Evolutionary conservation across 345 rosid species (phyloP).

Genomic region (Melastoma malabathricum): DNA sequence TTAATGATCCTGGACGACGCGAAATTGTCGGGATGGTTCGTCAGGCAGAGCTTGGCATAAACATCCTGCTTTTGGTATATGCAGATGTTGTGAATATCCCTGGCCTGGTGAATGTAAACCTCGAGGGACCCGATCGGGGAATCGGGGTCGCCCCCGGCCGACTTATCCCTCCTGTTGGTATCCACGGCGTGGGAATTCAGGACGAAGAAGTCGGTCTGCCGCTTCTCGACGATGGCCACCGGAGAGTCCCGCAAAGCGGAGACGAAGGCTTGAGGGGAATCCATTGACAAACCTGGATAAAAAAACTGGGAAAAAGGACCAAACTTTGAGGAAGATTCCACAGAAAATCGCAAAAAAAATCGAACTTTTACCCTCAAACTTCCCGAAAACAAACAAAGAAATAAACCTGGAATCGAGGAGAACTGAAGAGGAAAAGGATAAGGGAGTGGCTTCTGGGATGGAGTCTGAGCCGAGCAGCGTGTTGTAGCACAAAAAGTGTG

Average conservation of each 20-base stretch:
- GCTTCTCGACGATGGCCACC: constrained; percentile 46
- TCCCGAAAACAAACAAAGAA: no score
- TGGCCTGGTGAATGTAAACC: constrained; percentile 75
- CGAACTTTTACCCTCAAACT: no score
- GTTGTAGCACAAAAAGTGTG: no score
- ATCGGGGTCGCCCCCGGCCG: constrained; percentile 17
- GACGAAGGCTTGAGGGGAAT: constrained; percentile 94
- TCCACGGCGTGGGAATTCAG: constrained; percentile 28
- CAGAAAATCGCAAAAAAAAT: no score
- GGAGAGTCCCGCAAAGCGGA: constrained; percentile 60
- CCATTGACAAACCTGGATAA: constrained; percentile 45
- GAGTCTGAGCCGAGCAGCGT: no score
- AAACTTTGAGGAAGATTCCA: no score
- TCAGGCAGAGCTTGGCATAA: constrained; percentile 89
- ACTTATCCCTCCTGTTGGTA: constrained; percentile 20
- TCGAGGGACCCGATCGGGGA: constrained; percentile 52
- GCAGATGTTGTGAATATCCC: constrained; percentile 98
- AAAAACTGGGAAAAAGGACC: constrained; percentile 6
- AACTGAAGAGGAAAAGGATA: no score
- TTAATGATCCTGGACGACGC: constrained; percentile 86
- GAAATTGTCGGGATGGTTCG: constrained; percentile 64
- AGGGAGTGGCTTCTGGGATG: no score
- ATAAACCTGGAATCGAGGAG: no score
- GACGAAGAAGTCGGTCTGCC: constrained; percentile 27
- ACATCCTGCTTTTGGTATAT: constrained; percentile 99